Conservation (phyloP, 129 eudicot genomes). For the Centaurea solstitialis region DNA sequence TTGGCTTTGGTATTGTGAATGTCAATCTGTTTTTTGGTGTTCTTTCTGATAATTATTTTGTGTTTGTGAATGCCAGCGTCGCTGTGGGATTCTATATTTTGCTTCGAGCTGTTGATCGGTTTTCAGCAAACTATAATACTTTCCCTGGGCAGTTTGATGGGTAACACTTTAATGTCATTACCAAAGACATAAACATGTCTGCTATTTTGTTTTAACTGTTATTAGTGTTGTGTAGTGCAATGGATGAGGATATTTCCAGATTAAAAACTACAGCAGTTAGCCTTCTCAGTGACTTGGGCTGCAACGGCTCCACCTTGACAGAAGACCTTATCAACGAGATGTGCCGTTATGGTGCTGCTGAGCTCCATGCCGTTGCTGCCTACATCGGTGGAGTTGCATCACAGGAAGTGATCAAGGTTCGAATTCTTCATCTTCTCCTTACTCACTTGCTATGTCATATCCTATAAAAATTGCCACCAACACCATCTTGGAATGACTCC, state of each 20-base stretch:
- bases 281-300: constrained; percentile 80
- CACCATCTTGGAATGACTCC: not conserved
- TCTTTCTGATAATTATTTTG: not conserved
- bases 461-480: not conserved
- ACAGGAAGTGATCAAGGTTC: constrained; percentile 94
- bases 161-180: constrained; percentile 39
- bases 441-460: not conserved
- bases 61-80: constrained; percentile 40
- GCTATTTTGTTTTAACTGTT: not conserved
- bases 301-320: constrained; percentile 78
- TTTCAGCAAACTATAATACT: constrained; percentile 71
- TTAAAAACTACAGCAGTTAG: constrained; percentile 79
- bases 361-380: constrained; percentile 95
- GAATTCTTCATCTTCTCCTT: not conserved
- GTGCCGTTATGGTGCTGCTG: constrained; percentile 96
- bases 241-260: constrained; percentile 95
- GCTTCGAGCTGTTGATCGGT: constrained; percentile 94
- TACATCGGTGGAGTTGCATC: constrained; percentile 91
- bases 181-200: not conserved
- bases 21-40: not conserved
- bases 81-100: constrained; percentile 90
- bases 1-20: not conserved
- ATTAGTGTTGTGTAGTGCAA: constrained; percentile 47
- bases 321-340: constrained; percentile 96
- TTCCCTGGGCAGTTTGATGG: constrained; percentile 98